Evolutionary conservation across 371 early-diverging fungal species (phyloP), one percentile per base, ranked within the genome.

Genomic region (Fennellomyces sp.): DNA sequence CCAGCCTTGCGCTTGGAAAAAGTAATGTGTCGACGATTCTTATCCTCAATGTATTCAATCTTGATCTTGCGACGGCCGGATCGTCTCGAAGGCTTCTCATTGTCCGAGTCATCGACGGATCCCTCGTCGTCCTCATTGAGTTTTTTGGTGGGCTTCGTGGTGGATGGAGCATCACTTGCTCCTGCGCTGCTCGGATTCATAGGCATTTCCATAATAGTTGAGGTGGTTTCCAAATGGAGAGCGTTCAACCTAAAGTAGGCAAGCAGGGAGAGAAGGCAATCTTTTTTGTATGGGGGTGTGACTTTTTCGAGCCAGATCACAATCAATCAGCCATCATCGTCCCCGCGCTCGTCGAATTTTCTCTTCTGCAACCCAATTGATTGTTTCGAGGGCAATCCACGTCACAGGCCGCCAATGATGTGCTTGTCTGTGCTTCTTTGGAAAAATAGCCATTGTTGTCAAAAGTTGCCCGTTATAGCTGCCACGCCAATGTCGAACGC

Each of bases 1-100:
- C 99, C 99, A 35, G 97, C 95, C 76, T 98, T 99, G 73, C 99
- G 86, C 77, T 99, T 99, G 63, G 91, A 91, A 77, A 99, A 99
- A 5, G 99, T 97, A 58, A 99, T 97, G 64, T 96, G 94, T 65
- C 99, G 86, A 63, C 95, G 86, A 61, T 88, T 91, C 79, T 95
- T 97, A 69, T 96, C 97, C 61, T 92, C 91, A 64, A 99, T 99
- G 70, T 92, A 99, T 70, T 95, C 96, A 73, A 97, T 96, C 72
- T 93, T 95, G 73, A 98, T 97, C 75, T 97, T 97, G 66, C 96
- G 88, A 52, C 98, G 83, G 8, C 94, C 94, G 36, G 88, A 82
- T 15, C 89, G 86, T 73, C 88, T 91, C 53, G 80, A 81, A 36
- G 68, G 72, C 65, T 87, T 86, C 19, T 63, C 63, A 31, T 29